phyloP scores from a whole-genome alignment of 2,329 filamentous ascomycete genomes.

The Elsinoe batatas region DNA sequence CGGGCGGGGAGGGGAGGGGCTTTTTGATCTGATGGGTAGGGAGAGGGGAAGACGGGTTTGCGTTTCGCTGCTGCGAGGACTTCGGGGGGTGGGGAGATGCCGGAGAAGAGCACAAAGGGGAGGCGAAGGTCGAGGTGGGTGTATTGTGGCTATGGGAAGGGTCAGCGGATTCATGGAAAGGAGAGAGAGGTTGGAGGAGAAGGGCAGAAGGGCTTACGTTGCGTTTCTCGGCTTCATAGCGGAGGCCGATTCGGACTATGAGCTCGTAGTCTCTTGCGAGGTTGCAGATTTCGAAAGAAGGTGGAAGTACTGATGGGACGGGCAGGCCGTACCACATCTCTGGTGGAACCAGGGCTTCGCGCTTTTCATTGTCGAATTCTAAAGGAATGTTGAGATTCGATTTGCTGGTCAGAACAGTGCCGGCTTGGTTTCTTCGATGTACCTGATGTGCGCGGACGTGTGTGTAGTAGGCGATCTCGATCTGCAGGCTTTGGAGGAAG shows the following conservation, averaged over 20 bases:
- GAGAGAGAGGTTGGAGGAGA: neutral
- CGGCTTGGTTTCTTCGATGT: conserved; percentile 56
- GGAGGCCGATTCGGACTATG: conserved; percentile 68
- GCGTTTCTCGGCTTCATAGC: conserved; percentile 42
- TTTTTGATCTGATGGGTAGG: conserved; percentile 13
- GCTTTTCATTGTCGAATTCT: conserved; percentile 45
- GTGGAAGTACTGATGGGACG: conserved; percentile 77
- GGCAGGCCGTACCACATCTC: conserved; percentile 61
- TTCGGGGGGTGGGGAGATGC: conserved; percentile 68
- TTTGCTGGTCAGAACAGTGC: conserved; percentile 65
- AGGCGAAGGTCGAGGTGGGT: conserved; percentile 72
- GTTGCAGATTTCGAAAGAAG: conserved; percentile 83
- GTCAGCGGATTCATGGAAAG: neutral
- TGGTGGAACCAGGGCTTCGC: conserved; percentile 38
- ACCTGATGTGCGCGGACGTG: conserved; percentile 70
- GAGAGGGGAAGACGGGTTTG: conserved; percentile 21
- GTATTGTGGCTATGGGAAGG: conserved; percentile 45
- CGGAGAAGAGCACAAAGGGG: conserved; percentile 73
- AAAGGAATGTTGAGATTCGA: conserved; percentile 64
- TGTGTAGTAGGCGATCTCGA: conserved; percentile 73
- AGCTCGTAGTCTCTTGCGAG: conserved; percentile 72
- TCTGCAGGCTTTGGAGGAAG: conserved; percentile 67
- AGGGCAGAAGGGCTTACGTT: neutral
- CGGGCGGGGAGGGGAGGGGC: conserved; percentile 10
- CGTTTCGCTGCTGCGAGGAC: conserved; percentile 56